These are phyloP conservation scores for Emydomyces testavorans DNA, from an alignment of 2,329 filamentous ascomycete genomes.

Conservation along the genomic window DNA sequence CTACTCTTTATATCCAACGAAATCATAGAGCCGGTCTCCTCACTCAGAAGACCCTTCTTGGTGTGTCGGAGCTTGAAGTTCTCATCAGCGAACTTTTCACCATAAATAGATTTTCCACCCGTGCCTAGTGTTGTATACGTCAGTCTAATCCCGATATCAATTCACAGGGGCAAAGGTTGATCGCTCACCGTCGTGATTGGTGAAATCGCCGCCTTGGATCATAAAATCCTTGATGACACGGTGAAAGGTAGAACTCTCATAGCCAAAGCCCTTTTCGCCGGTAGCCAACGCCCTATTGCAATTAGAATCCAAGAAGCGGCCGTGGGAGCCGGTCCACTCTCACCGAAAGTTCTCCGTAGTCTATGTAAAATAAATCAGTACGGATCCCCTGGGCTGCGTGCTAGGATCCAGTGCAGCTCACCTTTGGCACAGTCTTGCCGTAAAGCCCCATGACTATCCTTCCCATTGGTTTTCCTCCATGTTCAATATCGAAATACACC, in stretches of 20 bases:
- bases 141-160: neutral
- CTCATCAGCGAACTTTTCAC: slow-evolving; percentile 55
- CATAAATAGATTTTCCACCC: slow-evolving; percentile 58
- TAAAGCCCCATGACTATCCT: slow-evolving; percentile 54
- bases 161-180: neutral
- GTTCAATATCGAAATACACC: slow-evolving; percentile 56
- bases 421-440: slow-evolving; percentile 56
- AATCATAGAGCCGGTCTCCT: slow-evolving; percentile 19
- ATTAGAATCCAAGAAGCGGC: neutral
- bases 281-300: slow-evolving; percentile 45
- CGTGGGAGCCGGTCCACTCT: slow-evolving; percentile 8
- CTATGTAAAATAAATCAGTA: slow-evolving; percentile 25
- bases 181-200: slow-evolving; percentile 45
- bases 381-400: neutral
- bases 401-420: slow-evolving; percentile 22
- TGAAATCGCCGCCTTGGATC: slow-evolving; percentile 61
- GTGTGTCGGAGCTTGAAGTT: slow-evolving; percentile 62
- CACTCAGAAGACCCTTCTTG: slow-evolving; percentile 52
- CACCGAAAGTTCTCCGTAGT: slow-evolving; percentile 55
- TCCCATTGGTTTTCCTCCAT: slow-evolving; percentile 51
- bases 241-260: slow-evolving; percentile 56
- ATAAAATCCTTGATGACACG: slow-evolving; percentile 60
- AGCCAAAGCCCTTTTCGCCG: slow-evolving; percentile 56
- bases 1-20: neutral
- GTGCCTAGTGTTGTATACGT: slow-evolving; percentile 36